Base-by-base conservation (phyloP, 148 eudicot genomes). In the Rheum nobile region DNA sequence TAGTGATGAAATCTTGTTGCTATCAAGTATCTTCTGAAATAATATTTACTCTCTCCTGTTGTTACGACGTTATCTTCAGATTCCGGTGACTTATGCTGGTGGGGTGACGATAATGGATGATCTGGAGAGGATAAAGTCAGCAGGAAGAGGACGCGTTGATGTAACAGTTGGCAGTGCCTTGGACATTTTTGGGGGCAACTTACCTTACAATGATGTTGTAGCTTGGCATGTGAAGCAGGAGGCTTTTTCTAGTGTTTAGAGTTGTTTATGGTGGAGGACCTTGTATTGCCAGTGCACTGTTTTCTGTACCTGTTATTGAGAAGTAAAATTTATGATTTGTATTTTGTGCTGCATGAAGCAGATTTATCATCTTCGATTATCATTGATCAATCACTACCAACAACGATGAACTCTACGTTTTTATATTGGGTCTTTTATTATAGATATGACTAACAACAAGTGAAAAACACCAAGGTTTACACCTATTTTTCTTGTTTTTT, bases 21-120 rank as follows among this genome's bases (percentile, higher is more conserved):
- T 31, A 12, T 17, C n/a, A 63, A 28, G 31, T 63, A 1, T 28
- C 29, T 29, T 63, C 38, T 31, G 21, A 3, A 12, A 31, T 31
- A 6, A 1, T 28, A 12, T 31, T 16, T 31, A 65, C 7, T 13
- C 44, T 43, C 22, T 39, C 35, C 6, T 63, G 21, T 37, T 39
- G 29, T 41, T 22, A 38, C 10, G 13, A 2, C 39, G 24, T n/a
- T 17, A 12, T 55, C 73, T 78, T 50, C 84, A 95, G 97, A 91
- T 95, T 80, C 96, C 97, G 0, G 97, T 90, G 80, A 95, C 97
- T 16, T 95, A 95, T 85, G 99, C 99, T 75, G 99, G 99, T 74
- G 99, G 99, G 38, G 99, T 95, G 46, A 90, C 93, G 0, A 83
- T 80, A 59, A 79, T 91, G 88, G 83, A 82, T 65, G 97, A 95